Evolutionary conservation across 176 grass and related monocot genomes (phyloP).

Genomic region (Oryza brachyantha): DNA sequence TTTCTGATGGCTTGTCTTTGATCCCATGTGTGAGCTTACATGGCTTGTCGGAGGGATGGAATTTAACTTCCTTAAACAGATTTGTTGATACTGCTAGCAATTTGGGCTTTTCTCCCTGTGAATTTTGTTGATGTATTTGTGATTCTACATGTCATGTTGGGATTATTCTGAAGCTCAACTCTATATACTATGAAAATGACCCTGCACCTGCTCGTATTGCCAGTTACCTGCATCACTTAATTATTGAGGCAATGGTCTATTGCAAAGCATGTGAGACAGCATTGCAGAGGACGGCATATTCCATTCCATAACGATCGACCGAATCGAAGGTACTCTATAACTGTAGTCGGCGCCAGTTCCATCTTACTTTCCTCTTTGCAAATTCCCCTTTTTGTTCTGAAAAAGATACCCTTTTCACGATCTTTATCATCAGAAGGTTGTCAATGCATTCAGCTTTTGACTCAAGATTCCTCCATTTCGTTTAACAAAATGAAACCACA

Average conservation of each 20-base stretch:
- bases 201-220: background rate
- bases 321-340: slow-evolving; percentile 16
- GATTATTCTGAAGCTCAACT: background rate
- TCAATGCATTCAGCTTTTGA: slow-evolving; percentile 46
- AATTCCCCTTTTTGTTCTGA: slow-evolving; percentile 16
- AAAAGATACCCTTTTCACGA: background rate
- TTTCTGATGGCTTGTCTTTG: background rate
- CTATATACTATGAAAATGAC: background rate
- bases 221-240: background rate
- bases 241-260: background rate
- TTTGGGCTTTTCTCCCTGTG: background rate
- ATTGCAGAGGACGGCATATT: slow-evolving; percentile 27
- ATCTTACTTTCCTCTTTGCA: slow-evolving; percentile 30
- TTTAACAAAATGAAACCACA: slow-evolving; percentile 39
- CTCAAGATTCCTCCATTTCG: slow-evolving; percentile 44
- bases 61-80: background rate
- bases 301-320: slow-evolving; percentile 31
- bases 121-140: background rate
- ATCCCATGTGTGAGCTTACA: slow-evolving; percentile 15
- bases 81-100: background rate
- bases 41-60: slow-evolving; percentile 3
- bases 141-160: background rate
- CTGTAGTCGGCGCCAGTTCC: slow-evolving; percentile 19
- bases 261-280: slow-evolving; percentile 30
- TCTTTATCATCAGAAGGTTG: slow-evolving; percentile 32